Evolutionary conservation across 352 stramenopile genomes (phyloP), one percentile per base, ranked within the genome.

Genomic region (Globisporangium parvum): DNA sequence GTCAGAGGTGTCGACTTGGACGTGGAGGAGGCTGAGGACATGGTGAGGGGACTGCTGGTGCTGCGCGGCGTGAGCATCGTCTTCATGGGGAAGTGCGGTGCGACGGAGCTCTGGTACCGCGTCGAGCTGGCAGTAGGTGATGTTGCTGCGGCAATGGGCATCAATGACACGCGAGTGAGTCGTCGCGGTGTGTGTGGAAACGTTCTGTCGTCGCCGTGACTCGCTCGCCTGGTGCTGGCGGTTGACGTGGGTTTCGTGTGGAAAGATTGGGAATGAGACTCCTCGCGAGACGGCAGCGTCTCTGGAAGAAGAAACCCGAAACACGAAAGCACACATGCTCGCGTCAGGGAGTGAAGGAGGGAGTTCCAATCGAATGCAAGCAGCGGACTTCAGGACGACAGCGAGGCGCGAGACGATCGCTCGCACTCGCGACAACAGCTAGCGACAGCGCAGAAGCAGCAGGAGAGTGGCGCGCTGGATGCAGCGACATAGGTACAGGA

Each of bases 21-120:
- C 10, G 41, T 11, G 15, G 41, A 46, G 11, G 46, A 28, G 2
- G 31, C 40, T 1, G 41, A 45, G n/a, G 39, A 26, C 9, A 35
- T 55, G 12, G 14, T 18, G 11, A 12, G 37, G 9, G 35, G 8
- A 8, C 10, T 20, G 2, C n/a, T 57, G 51, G 11, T 28, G 39
- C 57, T 51, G 33, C 57, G 24, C 6, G 44, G 50, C 20, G 57
- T 59, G 33, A 63, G 45, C 51, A 54, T 63, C 24, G 57, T 63
- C 57, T 63, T 63, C 57, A 63, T 63, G 6, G 57, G 50, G 51
- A 59, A 63, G 20, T 63, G 57, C 24, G 57, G 51, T 12, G 51
- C 41, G 42, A 63, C 50, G 31, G 57, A 58, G 51, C 57, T 63
- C 44, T 57, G 50, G 44, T 63, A 63, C 24, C 42, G 49, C 12